These are phyloP conservation scores for Tetrastigma voinierianum DNA, from an alignment of 164 flowering plant species.

Conservation along the genomic window DNA sequence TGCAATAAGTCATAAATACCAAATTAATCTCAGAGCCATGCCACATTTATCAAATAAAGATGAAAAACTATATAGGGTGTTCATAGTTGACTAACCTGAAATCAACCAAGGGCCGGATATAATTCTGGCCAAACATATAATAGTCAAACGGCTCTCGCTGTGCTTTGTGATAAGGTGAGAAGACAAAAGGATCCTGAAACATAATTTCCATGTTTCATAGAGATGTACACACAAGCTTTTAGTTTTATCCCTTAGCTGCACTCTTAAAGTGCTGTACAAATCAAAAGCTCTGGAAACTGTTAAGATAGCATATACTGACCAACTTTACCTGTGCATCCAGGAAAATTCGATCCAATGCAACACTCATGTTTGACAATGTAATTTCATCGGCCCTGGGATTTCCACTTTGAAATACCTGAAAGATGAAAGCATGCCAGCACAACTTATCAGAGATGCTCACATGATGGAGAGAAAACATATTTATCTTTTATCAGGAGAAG, in stretches of 20 bases:
- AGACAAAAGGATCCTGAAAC: slow-evolving; percentile 80
- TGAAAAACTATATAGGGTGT: background rate
- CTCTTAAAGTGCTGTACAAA: background rate
- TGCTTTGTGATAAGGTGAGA: slow-evolving; percentile 79
- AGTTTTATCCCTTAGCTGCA: background rate
- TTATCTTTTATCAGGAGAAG: too few relatives aligned
- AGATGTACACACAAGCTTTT: slow-evolving; percentile 11
- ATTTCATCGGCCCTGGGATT: slow-evolving; percentile 58
- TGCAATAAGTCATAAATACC: too few relatives aligned
- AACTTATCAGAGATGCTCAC: background rate
- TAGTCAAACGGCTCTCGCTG: slow-evolving; percentile 92
- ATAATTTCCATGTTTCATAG: slow-evolving; percentile 5
- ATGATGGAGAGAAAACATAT: background rate
- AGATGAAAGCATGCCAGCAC: background rate
- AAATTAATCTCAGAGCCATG: too few relatives aligned
- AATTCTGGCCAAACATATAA: slow-evolving; percentile 83
- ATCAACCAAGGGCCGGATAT: slow-evolving; percentile 82
- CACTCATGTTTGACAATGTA: slow-evolving; percentile 70
- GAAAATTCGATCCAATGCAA: slow-evolving; percentile 68
- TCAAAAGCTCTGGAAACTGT: background rate
- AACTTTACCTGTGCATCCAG: slow-evolving; percentile 69
- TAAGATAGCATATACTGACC: background rate
- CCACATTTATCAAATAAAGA: background rate
- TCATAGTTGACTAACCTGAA: slow-evolving; percentile 54
- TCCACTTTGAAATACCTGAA: slow-evolving; percentile 82